Evolutionary conservation across 495 filamentous ascomycete species (phyloP).

Genomic region (Aspergillus biplanus): DNA sequence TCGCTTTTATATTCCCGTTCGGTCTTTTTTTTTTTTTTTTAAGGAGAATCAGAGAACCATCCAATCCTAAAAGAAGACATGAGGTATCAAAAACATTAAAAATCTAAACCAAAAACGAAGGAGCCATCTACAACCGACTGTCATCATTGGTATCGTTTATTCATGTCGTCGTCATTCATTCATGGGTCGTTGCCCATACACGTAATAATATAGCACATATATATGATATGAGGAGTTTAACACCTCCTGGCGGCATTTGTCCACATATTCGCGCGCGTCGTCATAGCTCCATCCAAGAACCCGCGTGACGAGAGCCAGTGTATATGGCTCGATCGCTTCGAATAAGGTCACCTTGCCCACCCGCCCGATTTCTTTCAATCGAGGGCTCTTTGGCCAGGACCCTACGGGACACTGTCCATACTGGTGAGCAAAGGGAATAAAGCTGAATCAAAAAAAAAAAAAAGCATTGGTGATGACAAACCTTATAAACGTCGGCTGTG

Average conservation of each 20-base stretch:
- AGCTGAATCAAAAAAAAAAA: background rate
- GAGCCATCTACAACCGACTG: slow-evolving; percentile 1
- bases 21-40: background rate
- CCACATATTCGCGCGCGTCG: slow-evolving; percentile 38
- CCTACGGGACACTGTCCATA: slow-evolving; percentile 42
- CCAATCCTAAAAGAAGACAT: slow-evolving; percentile 2
- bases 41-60: background rate
- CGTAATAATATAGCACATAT: slow-evolving; percentile 42
- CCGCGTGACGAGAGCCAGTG: slow-evolving; percentile 57
- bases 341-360: slow-evolving; percentile 38
- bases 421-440: background rate
- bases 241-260: slow-evolving; percentile 41
- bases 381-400: slow-evolving; percentile 54
- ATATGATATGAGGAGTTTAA: slow-evolving; percentile 36
- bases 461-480: slow-evolving; percentile 20
- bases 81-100: slow-evolving; percentile 7
- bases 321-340: slow-evolving; percentile 55
- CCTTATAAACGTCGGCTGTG: slow-evolving; percentile 46
- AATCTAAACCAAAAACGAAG: slow-evolving; percentile 18
- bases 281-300: slow-evolving; percentile 51
- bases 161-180: slow-evolving; percentile 27
- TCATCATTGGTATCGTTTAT: slow-evolving; percentile 24
- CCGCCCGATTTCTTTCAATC: slow-evolving; percentile 54
- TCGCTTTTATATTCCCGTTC: background rate
- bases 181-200: slow-evolving; percentile 45